Base-by-base conservation (phyloP, 2,329 filamentous ascomycete species). In the Rutstroemia sp. region DNA sequence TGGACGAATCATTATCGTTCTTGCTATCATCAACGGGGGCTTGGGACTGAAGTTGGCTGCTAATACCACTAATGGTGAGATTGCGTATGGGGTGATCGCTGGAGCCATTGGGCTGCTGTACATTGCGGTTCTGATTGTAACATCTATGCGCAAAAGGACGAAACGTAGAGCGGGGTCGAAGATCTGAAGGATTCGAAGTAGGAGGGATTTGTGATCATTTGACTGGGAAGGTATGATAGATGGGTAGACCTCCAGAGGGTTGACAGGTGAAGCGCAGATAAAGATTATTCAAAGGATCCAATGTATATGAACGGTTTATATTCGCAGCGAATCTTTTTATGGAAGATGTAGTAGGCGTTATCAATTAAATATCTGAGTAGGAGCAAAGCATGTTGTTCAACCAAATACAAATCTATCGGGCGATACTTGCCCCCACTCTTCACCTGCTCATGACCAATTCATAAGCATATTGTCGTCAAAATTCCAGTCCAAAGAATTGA, bases 11-110 rank as follows among this genome's bases (percentile, higher is more conserved):
- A 68, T 86, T 45, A 79, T 87, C 60, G 55, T 79, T 17, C 66
- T 86, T 2, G 83, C 81, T 25, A 73, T 86, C 46, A 67, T 86
- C 62, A 87, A 87, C 63, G 84, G 83, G 55, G 84, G 83, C 0
- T 68, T 87, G 4, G 84, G 84, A 3, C 70, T 87, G 27, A 59
- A 76, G 60, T 71, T 84, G 16, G 73, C 78, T 0, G 60, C 63
- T 16, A 73, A 75, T 0, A 61, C 69, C 0, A 68, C 59, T 2
- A 64, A 67, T 10, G 76, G 77, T 46, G 68, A 79, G 52, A 75
- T 81, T 48, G 78, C 77, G 0, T 87, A 86, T 67, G 70, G 75
- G 0, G 76, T 84, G 5, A 70, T 85, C 25, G 74, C 81, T 0
- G 79, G 70, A 8, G 62, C 84, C 9, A 64, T 81, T 21, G 74